Percentiles rank a stretch among this genome's conserved stretches.
Conservation (phyloP, 805 yeast genomes). For the Hanseniaspora mollemarum region DNA sequence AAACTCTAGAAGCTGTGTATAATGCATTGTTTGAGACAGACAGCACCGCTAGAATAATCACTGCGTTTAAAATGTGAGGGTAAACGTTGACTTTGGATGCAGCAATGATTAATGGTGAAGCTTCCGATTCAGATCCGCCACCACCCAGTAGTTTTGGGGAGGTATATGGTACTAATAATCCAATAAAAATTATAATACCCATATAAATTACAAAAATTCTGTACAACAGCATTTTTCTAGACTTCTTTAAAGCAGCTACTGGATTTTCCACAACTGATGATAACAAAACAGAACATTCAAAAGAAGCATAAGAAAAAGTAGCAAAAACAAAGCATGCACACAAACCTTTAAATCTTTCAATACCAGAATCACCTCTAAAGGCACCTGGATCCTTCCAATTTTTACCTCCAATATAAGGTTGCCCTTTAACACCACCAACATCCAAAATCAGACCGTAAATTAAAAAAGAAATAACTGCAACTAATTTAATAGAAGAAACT, state of each 20-base stretch:
- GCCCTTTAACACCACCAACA: slow-evolving; percentile 46
- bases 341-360: slow-evolving; percentile 47
- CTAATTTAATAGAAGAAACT: slow-evolving; percentile 43
- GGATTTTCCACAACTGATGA: slow-evolving; percentile 41
- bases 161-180: slow-evolving; percentile 46
- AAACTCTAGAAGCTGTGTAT: slow-evolving; percentile 64
- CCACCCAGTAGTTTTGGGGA: slow-evolving; percentile 34
- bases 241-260: slow-evolving; percentile 40
- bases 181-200: slow-evolving; percentile 41
- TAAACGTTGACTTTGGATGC: slow-evolving; percentile 45
- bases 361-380: slow-evolving; percentile 29
- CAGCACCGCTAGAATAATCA: slow-evolving; percentile 63
- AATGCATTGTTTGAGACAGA: slow-evolving; percentile 75
- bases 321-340: slow-evolving; percentile 43
- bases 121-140: slow-evolving; percentile 32
- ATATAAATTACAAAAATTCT: slow-evolving; percentile 46
- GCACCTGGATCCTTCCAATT: slow-evolving; percentile 53
- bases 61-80: slow-evolving; percentile 67
- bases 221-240: slow-evolving; percentile 43
- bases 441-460: slow-evolving; percentile 44
- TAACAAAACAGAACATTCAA: slow-evolving; percentile 45
- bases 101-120: slow-evolving; percentile 41
- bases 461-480: slow-evolving; percentile 48
- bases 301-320: slow-evolving; percentile 54
- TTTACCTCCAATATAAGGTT: slow-evolving; percentile 46